Evolutionary conservation across 306 rosid genomes (phyloP).

Genomic region (Oxytropis ochrocephala): DNA sequence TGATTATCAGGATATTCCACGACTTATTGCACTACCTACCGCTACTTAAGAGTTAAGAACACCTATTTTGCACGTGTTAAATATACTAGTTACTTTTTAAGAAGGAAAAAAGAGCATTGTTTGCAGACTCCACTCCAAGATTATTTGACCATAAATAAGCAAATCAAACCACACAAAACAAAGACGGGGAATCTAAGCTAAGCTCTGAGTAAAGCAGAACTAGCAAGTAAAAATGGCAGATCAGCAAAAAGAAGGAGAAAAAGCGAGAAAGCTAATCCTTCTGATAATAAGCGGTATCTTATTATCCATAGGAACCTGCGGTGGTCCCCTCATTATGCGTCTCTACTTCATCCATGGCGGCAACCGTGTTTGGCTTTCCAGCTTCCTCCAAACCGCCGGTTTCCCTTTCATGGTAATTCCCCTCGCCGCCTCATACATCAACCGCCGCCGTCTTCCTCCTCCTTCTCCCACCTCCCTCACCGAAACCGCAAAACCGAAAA

Average conservation of each 20-base stretch:
- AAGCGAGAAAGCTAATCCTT: constrained; percentile 15
- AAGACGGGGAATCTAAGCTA: not conserved
- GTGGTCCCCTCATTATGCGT: constrained; percentile 64
- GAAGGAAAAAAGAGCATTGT: too few species aligned
- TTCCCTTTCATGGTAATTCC: constrained; percentile 60
- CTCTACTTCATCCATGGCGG: constrained; percentile 81
- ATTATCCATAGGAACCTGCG: constrained; percentile 38
- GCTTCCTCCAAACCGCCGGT: constrained; percentile 60
- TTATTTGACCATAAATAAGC: too few species aligned
- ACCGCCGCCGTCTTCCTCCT: constrained; percentile 24
- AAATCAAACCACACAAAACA: too few species aligned
- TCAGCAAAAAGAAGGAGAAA: not conserved
- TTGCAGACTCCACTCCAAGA: too few species aligned
- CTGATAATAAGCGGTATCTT: constrained; percentile 39
- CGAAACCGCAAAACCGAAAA: not conserved
- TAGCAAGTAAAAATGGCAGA: not conserved
- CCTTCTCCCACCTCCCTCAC: not conserved
- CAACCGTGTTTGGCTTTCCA: constrained; percentile 58
- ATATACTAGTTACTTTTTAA: too few species aligned
- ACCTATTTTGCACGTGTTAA: too few species aligned
- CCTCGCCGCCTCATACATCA: constrained; percentile 29
- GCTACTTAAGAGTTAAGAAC: too few species aligned
- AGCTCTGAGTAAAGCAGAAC: not conserved
- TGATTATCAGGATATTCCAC: too few species aligned
- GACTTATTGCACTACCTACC: too few species aligned